These are phyloP conservation scores for Arthrobotrys megalospora DNA, from an alignment of 2,329 filamentous ascomycete genomes.

Conservation along the genomic window DNA sequence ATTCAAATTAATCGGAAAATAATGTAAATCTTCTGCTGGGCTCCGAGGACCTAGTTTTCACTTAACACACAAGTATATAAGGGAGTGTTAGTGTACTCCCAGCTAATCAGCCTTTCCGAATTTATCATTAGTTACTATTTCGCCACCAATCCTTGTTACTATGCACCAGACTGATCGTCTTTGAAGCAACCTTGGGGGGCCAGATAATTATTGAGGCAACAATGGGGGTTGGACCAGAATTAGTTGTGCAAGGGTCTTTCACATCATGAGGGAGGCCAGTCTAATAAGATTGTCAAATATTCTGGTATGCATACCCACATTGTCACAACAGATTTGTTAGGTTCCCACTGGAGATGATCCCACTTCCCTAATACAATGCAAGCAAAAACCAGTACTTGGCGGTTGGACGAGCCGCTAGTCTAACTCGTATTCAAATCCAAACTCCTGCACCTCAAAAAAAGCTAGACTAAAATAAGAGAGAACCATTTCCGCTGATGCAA, in stretches of 20 bases:
- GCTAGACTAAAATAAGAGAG: constrained; percentile 38
- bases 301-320: constrained; percentile 25
- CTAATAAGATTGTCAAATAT: constrained; percentile 28
- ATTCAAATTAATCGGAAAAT: constrained; percentile 47
- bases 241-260: constrained; percentile 21
- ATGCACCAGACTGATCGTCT: constrained; percentile 16
- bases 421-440: constrained; percentile 41
- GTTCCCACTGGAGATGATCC: constrained; percentile 8
- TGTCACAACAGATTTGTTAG: constrained; percentile 17
- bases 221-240: constrained; percentile 24
- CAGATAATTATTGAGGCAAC: constrained; percentile 16
- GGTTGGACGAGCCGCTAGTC: constrained; percentile 44
- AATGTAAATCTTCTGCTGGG: constrained; percentile 35
- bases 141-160: constrained; percentile 10
- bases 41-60: not conserved
- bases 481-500: constrained; percentile 33
- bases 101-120: constrained; percentile 17
- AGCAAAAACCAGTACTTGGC: constrained; percentile 31
- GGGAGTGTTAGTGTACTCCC: not conserved
- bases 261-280: not conserved
- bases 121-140: constrained; percentile 22
- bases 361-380: constrained; percentile 7
- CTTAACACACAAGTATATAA: no score
- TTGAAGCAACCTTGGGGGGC: constrained; percentile 3
- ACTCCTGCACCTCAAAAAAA: constrained; percentile 4